Percentiles rank a stretch among this genome's conserved stretches.
These are phyloP conservation scores for Pseudogymnoascus sp. DNA, from an alignment of 2,329 filamentous ascomycete species.

Conservation along the genomic window DNA sequence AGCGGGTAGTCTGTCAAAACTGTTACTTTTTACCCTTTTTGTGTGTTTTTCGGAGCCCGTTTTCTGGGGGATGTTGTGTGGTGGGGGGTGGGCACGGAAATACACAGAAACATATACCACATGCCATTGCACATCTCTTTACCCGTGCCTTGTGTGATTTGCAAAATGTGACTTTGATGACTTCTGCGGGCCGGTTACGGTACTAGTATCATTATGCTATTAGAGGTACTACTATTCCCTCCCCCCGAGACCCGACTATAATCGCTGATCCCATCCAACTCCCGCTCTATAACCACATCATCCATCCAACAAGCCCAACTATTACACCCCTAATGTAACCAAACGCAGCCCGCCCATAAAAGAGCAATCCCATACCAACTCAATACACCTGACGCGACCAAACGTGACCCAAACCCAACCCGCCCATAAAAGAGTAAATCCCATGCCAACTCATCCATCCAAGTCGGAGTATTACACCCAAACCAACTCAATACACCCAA, in stretches of 20 bases:
- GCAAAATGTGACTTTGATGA: neutral
- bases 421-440: no score
- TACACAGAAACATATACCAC: slow-evolving; percentile 19
- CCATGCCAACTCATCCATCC: no score
- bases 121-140: slow-evolving; percentile 6
- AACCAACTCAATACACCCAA: neutral
- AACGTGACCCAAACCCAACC: no score
- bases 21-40: neutral
- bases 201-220: neutral
- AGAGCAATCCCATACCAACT: neutral
- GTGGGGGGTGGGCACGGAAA: neutral
- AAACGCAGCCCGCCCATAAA: neutral
- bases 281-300: neutral
- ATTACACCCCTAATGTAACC: neutral
- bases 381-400: no score
- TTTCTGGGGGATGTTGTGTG: slow-evolving; percentile 9
- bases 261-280: neutral
- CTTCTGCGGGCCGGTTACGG: neutral
- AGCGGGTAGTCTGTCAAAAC: slow-evolving; percentile 21
- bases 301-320: neutral
- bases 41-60: slow-evolving; percentile 16
- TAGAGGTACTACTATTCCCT: neutral
- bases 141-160: neutral
- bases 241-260: no score
- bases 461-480: no score